A percentile compares a stretch with the other conserved stretches of the same genome.
These are phyloP conservation scores for Ophiostoma sp. DNA, from an alignment of 2,329 filamentous ascomycete species.

Conservation along the genomic window DNA sequence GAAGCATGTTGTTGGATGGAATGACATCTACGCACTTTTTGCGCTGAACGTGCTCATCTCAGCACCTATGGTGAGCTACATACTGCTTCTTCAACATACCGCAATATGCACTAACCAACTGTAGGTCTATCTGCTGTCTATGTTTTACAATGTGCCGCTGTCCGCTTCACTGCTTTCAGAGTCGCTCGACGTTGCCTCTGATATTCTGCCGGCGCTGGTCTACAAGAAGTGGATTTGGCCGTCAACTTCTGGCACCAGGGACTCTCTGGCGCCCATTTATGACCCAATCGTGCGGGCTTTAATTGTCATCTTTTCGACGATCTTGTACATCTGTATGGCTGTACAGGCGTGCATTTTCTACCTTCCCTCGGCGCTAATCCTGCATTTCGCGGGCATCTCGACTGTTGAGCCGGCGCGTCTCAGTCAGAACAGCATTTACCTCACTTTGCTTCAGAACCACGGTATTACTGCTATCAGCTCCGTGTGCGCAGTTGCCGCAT, in stretches of 20 bases:
- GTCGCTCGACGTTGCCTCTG: conserved; percentile 16
- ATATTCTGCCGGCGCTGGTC: conserved; percentile 15
- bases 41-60: conserved; percentile 65
- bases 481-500: conserved; percentile 43
- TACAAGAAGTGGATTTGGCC: conserved; percentile 16
- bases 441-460: too few species aligned
- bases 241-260: background rate
- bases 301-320: conserved; percentile 62
- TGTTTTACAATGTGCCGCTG: conserved; percentile 65
- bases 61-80: conserved; percentile 58
- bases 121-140: conserved; percentile 66
- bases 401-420: conserved; percentile 56
- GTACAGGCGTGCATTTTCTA: conserved; percentile 64
- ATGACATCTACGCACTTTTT: conserved; percentile 52
- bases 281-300: conserved; percentile 38
- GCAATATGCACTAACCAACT: background rate
- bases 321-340: conserved; percentile 69
- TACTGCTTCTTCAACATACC: background rate
- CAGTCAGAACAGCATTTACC: conserved; percentile 28
- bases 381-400: conserved; percentile 67
- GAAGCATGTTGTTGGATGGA: conserved; percentile 67
- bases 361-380: conserved; percentile 66
- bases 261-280: background rate
- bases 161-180: conserved; percentile 5
- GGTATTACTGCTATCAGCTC: background rate